Evolutionary conservation across 768 basidiomycete genomes (phyloP), one percentile per base, ranked within the genome.

Genomic region (Hygrocybe coccinea): DNA sequence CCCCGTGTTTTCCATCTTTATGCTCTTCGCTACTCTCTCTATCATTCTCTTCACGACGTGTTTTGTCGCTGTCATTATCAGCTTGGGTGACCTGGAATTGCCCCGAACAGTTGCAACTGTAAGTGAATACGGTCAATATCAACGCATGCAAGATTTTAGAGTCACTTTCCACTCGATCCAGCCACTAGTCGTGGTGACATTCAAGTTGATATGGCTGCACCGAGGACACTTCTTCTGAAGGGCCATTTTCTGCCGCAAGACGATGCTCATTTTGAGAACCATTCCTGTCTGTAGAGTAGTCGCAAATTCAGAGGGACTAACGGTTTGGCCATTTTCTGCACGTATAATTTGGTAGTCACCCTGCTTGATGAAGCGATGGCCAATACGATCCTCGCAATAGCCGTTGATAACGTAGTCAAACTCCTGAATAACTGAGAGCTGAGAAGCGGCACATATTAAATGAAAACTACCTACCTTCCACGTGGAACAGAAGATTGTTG

Each of bases 221-320:
- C 54, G 21, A 48, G 54, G 54, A 36, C 54, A 55, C 15, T 15
- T 9, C 17, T 25, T 35, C 22, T 45, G 8, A 9, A 8, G 15
- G n/a, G n/a, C n/a, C 44, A 22, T 33, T 5, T 45, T 19, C 46
- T n/a, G 21, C 15, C 34, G 19, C 12, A 55, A 11, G 21, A 55
- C 45, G 29, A 55, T 25, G 37, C 54, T 55, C 34, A 55, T 55
- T 15, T 55, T 43, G n/a, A 55, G 25, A 14, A 45, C 54, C 7
- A 33, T 12, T 6, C 45, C 54, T 10, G 54, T 41, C 22, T 45
- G 33, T 12, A 36, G 7, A 11, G 44, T 24, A 15, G 25, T 6
- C 5, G 19, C 35, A 17, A 48, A 48, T 36, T 33, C 14, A 14
- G 54, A 55, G 33, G 17, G 17, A 25, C 34, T 24, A 25, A 55